A percentile compares a stretch with the other conserved stretches of the same genome.
Conservation (phyloP, 192 early-diverging fungal genomes). For the Podochytrium sp. region DNA sequence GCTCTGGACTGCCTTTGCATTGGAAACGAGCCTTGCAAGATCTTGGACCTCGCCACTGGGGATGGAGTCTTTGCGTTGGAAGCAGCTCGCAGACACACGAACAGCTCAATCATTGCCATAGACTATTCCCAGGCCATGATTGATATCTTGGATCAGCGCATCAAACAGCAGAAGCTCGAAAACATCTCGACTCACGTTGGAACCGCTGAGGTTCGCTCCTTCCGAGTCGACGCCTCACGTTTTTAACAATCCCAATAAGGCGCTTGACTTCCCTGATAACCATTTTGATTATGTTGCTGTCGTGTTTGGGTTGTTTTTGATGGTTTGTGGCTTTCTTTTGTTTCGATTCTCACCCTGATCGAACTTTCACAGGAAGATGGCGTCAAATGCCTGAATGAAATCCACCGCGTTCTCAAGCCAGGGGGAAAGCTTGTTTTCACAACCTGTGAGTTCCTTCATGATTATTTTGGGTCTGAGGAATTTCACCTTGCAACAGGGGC, state of each 20-base stretch:
- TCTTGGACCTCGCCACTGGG: slow-evolving; percentile 21
- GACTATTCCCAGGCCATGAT: slow-evolving; percentile 12
- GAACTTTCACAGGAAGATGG: slow-evolving; percentile 9
- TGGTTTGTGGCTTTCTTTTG: neutral
- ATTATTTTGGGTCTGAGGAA: no score
- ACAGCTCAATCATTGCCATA: neutral
- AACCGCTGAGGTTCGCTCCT: neutral
- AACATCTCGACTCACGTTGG: neutral
- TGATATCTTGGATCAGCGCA: neutral
- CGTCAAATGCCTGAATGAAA: slow-evolving; percentile 11
- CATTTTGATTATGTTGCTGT: neutral
- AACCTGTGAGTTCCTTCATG: neutral
- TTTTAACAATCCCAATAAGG: neutral
- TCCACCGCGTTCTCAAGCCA: slow-evolving; percentile 22
- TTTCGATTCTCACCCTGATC: neutral
- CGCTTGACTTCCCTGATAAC: neutral
- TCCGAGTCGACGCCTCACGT: neutral
- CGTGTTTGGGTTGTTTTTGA: slow-evolving; percentile 27
- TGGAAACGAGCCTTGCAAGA: neutral
- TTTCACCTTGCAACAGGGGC: neutral
- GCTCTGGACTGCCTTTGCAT: slow-evolving; percentile 8
- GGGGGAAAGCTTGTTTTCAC: slow-evolving; percentile 19
- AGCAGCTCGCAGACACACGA: neutral
- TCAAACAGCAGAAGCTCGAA: neutral
- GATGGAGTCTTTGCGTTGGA: slow-evolving; percentile 19